phyloP scores from a whole-genome alignment of 306 rosid genomes.

The Citrullus mucosospermus region DNA sequence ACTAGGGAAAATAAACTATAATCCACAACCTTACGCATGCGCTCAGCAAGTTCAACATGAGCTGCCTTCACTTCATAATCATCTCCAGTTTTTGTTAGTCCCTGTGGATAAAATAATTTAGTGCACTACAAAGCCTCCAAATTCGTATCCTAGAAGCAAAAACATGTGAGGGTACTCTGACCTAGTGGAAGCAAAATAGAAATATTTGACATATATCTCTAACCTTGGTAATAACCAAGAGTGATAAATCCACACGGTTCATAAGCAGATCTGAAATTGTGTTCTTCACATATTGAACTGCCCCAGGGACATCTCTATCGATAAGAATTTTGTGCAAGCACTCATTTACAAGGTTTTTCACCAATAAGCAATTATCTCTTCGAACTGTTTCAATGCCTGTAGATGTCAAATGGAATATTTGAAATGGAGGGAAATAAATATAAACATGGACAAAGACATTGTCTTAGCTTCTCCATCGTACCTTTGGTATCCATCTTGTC shows the following conservation, averaged over 20 bases:
- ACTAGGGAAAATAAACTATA: background rate
- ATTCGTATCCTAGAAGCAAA: background rate
- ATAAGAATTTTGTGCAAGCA: conserved; percentile 84
- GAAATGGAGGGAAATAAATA: background rate
- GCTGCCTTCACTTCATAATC: conserved; percentile 96
- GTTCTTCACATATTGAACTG: conserved; percentile 81
- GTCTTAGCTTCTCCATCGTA: conserved; percentile 16
- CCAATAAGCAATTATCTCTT: conserved; percentile 93
- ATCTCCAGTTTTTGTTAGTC: conserved; percentile 92
- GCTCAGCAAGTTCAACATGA: conserved; percentile 97
- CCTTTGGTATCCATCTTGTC: conserved; percentile 99
- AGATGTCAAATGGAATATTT: conserved; percentile 11
- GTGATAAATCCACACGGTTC: conserved; percentile 97
- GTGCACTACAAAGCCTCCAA: background rate
- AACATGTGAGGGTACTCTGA: background rate
- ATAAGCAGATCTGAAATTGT: conserved; percentile 94
- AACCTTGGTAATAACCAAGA: conserved; percentile 92
- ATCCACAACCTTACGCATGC: conserved; percentile 89
- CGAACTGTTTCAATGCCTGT: conserved; percentile 94
- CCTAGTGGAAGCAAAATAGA: background rate
- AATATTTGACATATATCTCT: background rate
- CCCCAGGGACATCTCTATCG: conserved; percentile 83
- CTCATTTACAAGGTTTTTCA: conserved; percentile 84
- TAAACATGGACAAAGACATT: background rate
- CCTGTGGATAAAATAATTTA: conserved; percentile 33